These are phyloP conservation scores for Botryobasidium botryosum DNA, from an alignment of 768 basidiomycete species.

Conservation along the genomic window DNA sequence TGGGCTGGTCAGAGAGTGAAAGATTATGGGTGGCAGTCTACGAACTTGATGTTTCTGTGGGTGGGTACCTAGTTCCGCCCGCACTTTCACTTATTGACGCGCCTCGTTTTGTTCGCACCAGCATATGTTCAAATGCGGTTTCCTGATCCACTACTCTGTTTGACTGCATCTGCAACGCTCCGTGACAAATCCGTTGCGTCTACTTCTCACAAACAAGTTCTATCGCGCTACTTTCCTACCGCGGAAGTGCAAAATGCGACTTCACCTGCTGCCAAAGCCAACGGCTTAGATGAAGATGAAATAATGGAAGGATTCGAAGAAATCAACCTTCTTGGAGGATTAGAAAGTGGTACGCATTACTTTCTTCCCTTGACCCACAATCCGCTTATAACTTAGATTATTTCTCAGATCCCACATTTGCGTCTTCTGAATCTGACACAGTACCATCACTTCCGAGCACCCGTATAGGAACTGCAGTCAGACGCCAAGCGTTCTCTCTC, in stretches of 20 bases:
- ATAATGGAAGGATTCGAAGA: constrained; percentile 39
- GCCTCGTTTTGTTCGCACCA: constrained; percentile 19
- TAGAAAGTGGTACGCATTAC: constrained; percentile 35
- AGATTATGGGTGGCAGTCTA: constrained; percentile 68
- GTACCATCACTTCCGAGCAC: constrained; percentile 43
- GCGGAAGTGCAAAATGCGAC: constrained; percentile 14
- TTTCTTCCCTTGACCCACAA: no score
- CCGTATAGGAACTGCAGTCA: constrained; percentile 49
- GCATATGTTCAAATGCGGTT: constrained; percentile 59
- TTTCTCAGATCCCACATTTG: constrained; percentile 32
- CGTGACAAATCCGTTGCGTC: constrained; percentile 52
- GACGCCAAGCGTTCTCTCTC: constrained; percentile 49
- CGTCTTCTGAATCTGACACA: constrained; percentile 16
- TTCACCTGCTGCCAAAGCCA: constrained; percentile 17
- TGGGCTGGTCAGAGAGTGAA: constrained; percentile 47
- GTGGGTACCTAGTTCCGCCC: constrained; percentile 31
- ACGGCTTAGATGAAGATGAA: constrained; percentile 23
- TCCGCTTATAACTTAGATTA: not conserved
- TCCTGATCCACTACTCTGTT: constrained; percentile 57
- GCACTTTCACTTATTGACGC: not conserved
- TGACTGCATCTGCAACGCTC: constrained; percentile 78
- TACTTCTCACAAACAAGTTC: constrained; percentile 19
- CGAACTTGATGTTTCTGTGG: constrained; percentile 55
- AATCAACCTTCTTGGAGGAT: constrained; percentile 47
- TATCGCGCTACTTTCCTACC: constrained; percentile 13